A percentile compares a stretch with the other conserved stretches of the same genome.
These are phyloP conservation scores for Hanseniaspora mollemarum DNA, from an alignment of 805 yeast species.

Conservation along the genomic window DNA sequence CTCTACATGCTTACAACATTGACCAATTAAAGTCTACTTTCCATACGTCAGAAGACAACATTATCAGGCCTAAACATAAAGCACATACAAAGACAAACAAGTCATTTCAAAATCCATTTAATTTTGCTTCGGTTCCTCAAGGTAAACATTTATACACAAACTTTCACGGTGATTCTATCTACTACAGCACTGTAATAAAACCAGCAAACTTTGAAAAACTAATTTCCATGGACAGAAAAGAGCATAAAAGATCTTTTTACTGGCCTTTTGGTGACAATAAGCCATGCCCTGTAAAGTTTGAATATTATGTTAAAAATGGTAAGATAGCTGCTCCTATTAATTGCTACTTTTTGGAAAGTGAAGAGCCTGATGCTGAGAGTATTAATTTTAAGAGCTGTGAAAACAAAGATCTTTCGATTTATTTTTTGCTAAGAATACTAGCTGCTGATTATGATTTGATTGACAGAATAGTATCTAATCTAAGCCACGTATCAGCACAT, in stretches of 20 bases:
- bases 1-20: conserved; percentile 2
- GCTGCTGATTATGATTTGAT: conserved; percentile 7
- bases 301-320: not conserved
- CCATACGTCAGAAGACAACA: conserved; percentile 5
- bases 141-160: not conserved
- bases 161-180: not conserved
- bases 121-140: not conserved
- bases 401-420: conserved; percentile 5
- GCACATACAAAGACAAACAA: not conserved
- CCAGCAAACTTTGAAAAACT: not conserved
- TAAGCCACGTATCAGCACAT: not conserved
- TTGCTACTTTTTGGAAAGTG: not conserved
- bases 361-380: not conserved
- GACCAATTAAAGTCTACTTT: conserved; percentile 2
- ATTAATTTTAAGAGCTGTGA: conserved; percentile 10
- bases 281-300: conserved; percentile 1
- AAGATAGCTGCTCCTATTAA: not conserved
- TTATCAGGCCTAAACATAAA: not conserved
- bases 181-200: not conserved
- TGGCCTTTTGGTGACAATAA: not conserved
- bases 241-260: not conserved
- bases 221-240: not conserved
- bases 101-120: not conserved
- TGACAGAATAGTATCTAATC: not conserved
- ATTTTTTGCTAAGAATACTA: conserved; percentile 8